Conservation (phyloP, 371 early-diverging fungal species). For the Rhizopus sp. region DNA sequence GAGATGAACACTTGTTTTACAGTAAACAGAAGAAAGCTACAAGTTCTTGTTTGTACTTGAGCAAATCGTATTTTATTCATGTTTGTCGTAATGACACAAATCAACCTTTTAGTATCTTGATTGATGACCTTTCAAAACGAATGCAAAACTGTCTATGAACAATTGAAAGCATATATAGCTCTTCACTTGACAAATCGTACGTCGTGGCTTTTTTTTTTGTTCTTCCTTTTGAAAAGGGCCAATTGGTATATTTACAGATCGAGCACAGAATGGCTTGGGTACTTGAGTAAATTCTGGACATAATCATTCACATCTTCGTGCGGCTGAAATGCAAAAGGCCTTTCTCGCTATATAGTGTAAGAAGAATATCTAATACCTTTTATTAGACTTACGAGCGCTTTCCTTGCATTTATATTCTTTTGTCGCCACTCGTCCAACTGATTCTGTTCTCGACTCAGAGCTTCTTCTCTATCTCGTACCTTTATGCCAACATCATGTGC, state of each 20-base stretch:
- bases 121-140: too few relatives aligned
- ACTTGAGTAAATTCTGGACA: not conserved
- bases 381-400: not conserved
- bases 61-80: too few relatives aligned
- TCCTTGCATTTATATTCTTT: conserved; percentile 1
- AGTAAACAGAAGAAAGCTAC: too few relatives aligned
- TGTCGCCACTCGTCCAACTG: not conserved
- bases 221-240: too few relatives aligned
- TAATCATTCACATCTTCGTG: not conserved
- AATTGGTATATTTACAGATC: not conserved
- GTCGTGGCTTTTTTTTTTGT: too few relatives aligned
- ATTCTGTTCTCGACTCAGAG: not conserved
- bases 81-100: too few relatives aligned
- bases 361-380: not conserved
- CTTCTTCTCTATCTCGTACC: not conserved
- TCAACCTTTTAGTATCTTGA: too few relatives aligned
- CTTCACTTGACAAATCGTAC: too few relatives aligned
- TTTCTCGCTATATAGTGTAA: not conserved
- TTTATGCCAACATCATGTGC: not conserved
- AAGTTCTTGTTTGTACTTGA: too few relatives aligned
- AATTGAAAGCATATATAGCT: too few relatives aligned
- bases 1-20: too few relatives aligned
- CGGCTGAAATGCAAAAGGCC: not conserved
- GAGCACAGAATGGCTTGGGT: not conserved
- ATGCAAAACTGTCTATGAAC: too few relatives aligned